Conservation (phyloP, 495 filamentous ascomycete species). For the Penicillium coprophilum region DNA sequence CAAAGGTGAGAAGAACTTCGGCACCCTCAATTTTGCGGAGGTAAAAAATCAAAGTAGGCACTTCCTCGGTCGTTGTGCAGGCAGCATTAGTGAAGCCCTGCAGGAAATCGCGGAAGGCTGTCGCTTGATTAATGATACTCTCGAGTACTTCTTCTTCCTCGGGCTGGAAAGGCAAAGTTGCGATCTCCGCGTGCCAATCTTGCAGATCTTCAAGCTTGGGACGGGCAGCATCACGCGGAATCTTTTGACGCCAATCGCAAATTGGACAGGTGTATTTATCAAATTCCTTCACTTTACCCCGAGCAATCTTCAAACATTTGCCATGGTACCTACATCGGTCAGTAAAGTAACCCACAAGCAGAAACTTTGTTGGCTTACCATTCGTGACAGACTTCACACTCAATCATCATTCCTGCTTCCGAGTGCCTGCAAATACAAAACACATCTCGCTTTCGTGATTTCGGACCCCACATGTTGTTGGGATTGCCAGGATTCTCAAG, state of each 20-base stretch:
- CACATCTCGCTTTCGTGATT: constrained; percentile 67
- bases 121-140: constrained; percentile 80
- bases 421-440: constrained; percentile 95
- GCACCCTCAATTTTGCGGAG: constrained; percentile 97
- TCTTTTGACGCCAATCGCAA: constrained; percentile 96
- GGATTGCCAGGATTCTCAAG: constrained; percentile 46
- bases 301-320: constrained; percentile 96
- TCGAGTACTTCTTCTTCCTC: constrained; percentile 87
- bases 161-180: constrained; percentile 84
- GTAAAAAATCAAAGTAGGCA: constrained; percentile 91
- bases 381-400: constrained; percentile 96
- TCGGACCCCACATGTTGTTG: constrained; percentile 49
- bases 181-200: constrained; percentile 84
- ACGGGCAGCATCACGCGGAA: constrained; percentile 94
- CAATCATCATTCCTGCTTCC: constrained; percentile 99
- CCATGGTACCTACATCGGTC: constrained; percentile 76
- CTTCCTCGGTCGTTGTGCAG: constrained; percentile 79
- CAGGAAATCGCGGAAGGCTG: constrained; percentile 81
- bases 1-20: constrained; percentile 85
- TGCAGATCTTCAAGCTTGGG: constrained; percentile 92
- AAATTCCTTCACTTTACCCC: constrained; percentile 96
- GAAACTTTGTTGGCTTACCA: constrained; percentile 59
- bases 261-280: constrained; percentile 99
- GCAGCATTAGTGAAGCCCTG: constrained; percentile 74
- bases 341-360: constrained; percentile 8